Evolutionary conservation across 805 yeast species (phyloP).

Genomic region (Suhomyces pyralidae): DNA sequence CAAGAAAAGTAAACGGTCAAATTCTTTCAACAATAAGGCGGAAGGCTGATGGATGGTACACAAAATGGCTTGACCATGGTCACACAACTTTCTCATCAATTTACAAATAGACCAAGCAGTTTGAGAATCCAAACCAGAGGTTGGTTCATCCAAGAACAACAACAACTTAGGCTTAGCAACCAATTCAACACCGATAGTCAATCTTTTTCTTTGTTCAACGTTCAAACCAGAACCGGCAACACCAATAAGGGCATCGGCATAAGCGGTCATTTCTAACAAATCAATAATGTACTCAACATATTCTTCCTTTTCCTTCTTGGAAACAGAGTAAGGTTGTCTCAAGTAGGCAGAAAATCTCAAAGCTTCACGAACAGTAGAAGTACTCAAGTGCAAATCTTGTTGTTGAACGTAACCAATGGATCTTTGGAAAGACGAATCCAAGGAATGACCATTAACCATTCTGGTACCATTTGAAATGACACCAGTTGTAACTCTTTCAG

Average conservation of each 20-base stretch:
- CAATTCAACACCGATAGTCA: slow-evolving; percentile 41
- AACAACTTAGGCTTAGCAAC: slow-evolving; percentile 39
- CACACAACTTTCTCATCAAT: slow-evolving; percentile 39
- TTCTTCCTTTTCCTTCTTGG: slow-evolving; percentile 20
- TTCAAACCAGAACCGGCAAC: slow-evolving; percentile 37
- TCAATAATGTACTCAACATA: slow-evolving; percentile 26
- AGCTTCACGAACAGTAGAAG: slow-evolving; percentile 31
- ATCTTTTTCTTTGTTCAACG: slow-evolving; percentile 41
- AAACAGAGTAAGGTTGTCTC: slow-evolving; percentile 23
- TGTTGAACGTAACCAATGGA: slow-evolving; percentile 35
- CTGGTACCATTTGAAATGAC: slow-evolving; percentile 32
- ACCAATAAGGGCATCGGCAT: slow-evolving; percentile 33
- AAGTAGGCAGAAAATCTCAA: slow-evolving; percentile 24
- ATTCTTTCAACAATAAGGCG: slow-evolving; percentile 71
- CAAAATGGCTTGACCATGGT: slow-evolving; percentile 40
- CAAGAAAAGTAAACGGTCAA: slow-evolving; percentile 64
- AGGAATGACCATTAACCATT: slow-evolving; percentile 28
- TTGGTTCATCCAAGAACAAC: slow-evolving; percentile 42
- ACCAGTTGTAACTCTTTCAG: slow-evolving; percentile 21
- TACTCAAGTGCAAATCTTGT: slow-evolving; percentile 32
- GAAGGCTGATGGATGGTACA: slow-evolving; percentile 84
- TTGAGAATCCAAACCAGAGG: slow-evolving; percentile 44
- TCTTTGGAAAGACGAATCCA: slow-evolving; percentile 28
- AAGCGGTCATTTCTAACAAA: slow-evolving; percentile 23
- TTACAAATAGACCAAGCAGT: slow-evolving; percentile 43